Conservation (phyloP, 257 asterid genomes). For the Solanum chiquidenum region DNA sequence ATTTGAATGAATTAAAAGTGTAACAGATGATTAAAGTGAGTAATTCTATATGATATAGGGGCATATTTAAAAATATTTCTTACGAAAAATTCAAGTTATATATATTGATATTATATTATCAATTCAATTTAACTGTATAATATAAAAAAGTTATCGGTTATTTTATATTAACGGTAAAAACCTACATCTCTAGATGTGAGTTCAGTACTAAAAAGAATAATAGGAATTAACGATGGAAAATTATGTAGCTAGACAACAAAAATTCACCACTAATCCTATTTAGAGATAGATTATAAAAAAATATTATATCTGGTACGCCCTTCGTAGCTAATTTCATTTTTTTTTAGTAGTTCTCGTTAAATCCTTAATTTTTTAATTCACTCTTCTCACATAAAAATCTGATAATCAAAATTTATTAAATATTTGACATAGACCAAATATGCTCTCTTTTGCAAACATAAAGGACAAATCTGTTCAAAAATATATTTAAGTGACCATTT, state of each 20-base stretch:
- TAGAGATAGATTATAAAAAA: background rate
- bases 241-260: background rate
- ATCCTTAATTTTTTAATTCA: background rate
- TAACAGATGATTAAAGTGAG: background rate
- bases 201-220: background rate
- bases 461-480: background rate
- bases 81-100: background rate
- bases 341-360: background rate
- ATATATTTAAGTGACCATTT: background rate
- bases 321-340: background rate
- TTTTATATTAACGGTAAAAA: too few species aligned
- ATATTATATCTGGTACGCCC: background rate
- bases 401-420: too few species aligned
- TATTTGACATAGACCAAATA: background rate
- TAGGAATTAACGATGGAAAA: background rate
- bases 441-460: background rate
- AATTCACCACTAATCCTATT: background rate
- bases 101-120: background rate
- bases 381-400: background rate
- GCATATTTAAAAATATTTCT: background rate
- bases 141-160: background rate
- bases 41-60: background rate
- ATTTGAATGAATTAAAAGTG: background rate
- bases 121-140: too few species aligned
- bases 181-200: background rate